Evolutionary conservation across 768 basidiomycete genomes (phyloP), one percentile per base, ranked within the genome.

Genomic region (Sarcodon aspratus): DNA sequence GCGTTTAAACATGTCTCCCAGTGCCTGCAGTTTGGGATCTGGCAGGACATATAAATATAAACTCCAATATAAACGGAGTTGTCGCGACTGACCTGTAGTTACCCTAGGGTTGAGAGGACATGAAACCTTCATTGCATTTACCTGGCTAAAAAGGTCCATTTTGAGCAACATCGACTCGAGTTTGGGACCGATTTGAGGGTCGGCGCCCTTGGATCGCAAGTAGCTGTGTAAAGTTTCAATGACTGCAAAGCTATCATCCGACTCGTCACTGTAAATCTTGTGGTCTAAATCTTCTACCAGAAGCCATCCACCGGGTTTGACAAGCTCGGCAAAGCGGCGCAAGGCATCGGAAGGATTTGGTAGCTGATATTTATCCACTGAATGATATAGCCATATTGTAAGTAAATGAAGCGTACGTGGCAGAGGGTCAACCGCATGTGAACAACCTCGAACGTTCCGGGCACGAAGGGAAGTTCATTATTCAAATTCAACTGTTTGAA

Each of bases 361-460:
- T 10, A 59, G 54, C 57, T 60, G 38, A n/a, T n/a, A n/a, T n/a
- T n/a, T n/a, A n/a, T n/a, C n/a, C n/a, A n/a, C n/a, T n/a, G n/a
- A n/a, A n/a, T n/a, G n/a, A n/a, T n/a, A n/a, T n/a, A n/a, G n/a
- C n/a, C n/a, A n/a, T n/a, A n/a, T n/a, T n/a, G n/a, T n/a, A 10
- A 21, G 5, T n/a, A 10, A 40, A 7, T 10, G n/a, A 5, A 40
- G 35, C 58, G 27, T 42, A 57, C 61, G 46, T 62, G 61, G 18
- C 54, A 47, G 7, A 60, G 51, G 10, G 59, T 54, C 35, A 62
- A 52, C 11, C 61, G 54, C 27, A 52, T 46, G 37, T 62, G 61
- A 13, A 62, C 48, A 27, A 59, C 43, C 49, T 62, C 61, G 50
- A 62, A 62, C 17, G 37, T 33, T 21, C 50, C 57, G 10, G 46